Evolutionary conservation across 225 moss, liverwort and hornwort species (phyloP).

Genomic region (Pseudisothecium myosuroides): DNA sequence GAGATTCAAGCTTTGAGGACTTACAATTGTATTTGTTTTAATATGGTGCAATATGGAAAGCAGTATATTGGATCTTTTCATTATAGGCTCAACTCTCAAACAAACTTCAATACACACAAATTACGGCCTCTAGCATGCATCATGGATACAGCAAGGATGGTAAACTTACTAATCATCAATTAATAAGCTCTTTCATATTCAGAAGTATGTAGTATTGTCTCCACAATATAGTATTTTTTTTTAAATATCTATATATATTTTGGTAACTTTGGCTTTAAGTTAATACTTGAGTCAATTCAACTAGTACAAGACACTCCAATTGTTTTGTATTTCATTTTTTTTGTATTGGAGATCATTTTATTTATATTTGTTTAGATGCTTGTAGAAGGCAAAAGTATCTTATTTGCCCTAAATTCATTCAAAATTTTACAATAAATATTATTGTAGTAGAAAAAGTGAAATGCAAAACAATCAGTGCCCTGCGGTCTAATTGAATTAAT

Average conservation of each 20-base stretch:
- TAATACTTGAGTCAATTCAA: neutral
- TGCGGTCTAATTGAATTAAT: neutral
- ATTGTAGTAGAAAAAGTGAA: no score
- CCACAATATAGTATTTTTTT: neutral
- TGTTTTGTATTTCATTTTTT: neutral
- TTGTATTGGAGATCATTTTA: neutral
- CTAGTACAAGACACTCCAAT: neutral
- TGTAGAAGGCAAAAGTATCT: accelerated
- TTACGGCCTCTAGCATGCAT: constrained; percentile 58
- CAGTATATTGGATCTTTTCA: constrained; percentile 65
- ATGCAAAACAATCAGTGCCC: no score
- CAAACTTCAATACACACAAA: constrained; percentile 72
- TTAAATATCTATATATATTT: neutral
- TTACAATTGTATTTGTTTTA: neutral
- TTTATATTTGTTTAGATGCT: neutral
- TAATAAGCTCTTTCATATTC: neutral
- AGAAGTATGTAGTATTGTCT: neutral
- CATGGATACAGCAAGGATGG: constrained; percentile 88
- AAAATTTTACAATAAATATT: neutral
- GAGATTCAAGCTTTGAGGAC: neutral
- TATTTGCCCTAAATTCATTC: neutral
- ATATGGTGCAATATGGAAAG: neutral
- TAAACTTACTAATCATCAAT: neutral
- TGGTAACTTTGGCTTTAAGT: neutral
- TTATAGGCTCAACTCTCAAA: constrained; percentile 56